These are phyloP conservation scores for Pulveroboletus sp. DNA, from an alignment of 1,284 basidiomycete species.

Conservation along the genomic window DNA sequence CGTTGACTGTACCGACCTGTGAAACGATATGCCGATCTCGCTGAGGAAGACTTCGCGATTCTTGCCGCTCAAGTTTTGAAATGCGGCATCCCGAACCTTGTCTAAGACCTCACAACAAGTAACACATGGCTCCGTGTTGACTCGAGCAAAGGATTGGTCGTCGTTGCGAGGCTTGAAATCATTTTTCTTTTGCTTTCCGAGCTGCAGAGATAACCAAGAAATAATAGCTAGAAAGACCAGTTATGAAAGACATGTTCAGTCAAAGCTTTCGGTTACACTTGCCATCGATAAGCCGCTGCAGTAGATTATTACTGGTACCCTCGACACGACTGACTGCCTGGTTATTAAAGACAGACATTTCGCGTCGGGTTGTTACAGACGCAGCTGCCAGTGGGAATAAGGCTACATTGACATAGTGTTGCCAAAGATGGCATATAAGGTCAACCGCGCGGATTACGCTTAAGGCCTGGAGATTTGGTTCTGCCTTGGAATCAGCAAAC, in stretches of 20 bases:
- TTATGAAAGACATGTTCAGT: slow-evolving; percentile 1
- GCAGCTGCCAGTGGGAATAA: slow-evolving; percentile 86
- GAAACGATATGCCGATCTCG: slow-evolving; percentile 94
- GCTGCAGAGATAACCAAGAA: slow-evolving; percentile 67
- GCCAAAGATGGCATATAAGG: slow-evolving; percentile 94
- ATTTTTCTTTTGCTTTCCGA: slow-evolving; percentile 92
- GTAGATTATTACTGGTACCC: slow-evolving; percentile 78
- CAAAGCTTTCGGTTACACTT: slow-evolving; percentile 29
- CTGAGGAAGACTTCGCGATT: slow-evolving; percentile 91
- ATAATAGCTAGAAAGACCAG: slow-evolving; percentile 53
- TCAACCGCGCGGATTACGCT: slow-evolving; percentile 76
- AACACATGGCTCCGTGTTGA: slow-evolving; percentile 95
- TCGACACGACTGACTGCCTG: slow-evolving; percentile 89
- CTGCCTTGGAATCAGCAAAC: slow-evolving; percentile 70
- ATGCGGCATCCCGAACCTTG: slow-evolving; percentile 74
- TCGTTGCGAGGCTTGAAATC: slow-evolving; percentile 98
- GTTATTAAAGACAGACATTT: slow-evolving; percentile 94
- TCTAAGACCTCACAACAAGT: slow-evolving; percentile 86
- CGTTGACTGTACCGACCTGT: slow-evolving; percentile 56
- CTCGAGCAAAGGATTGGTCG: slow-evolving; percentile 89
- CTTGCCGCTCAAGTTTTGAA: slow-evolving; percentile 82
- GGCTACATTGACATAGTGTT: slow-evolving; percentile 92
- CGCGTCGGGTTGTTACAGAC: slow-evolving; percentile 86
- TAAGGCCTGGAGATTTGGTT: slow-evolving; percentile 79
- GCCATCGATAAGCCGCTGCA: slow-evolving; percentile 88